Evolutionary conservation across 371 early-diverging fungal species (phyloP).

Genomic region (Mortierella sp.): DNA sequence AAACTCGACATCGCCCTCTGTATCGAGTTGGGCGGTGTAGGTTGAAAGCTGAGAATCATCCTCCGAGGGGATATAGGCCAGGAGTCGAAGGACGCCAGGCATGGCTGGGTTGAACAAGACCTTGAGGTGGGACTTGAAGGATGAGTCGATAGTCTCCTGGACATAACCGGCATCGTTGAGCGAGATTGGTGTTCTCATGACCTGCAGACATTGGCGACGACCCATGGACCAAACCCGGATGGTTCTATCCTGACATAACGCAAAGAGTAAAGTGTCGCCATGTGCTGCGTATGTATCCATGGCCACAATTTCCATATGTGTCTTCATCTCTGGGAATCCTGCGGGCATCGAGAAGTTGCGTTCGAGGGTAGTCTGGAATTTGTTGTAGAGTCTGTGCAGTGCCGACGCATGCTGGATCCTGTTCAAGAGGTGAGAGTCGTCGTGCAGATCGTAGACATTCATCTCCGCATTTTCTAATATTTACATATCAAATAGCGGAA

Average conservation of each 20-base stretch:
- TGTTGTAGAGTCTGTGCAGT: slow-evolving; percentile 34
- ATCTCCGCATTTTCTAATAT: slow-evolving; percentile 40
- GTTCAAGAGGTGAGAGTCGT: slow-evolving; percentile 20
- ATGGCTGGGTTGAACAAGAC: slow-evolving; percentile 41
- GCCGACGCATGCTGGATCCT: slow-evolving; percentile 30
- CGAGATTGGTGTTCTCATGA: slow-evolving; percentile 18
- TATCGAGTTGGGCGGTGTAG: slow-evolving; percentile 35
- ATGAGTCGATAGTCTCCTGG: slow-evolving; percentile 44
- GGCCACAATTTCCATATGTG: slow-evolving; percentile 29
- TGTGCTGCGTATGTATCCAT: slow-evolving; percentile 33
- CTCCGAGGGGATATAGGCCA: slow-evolving; percentile 46
- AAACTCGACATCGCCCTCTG: slow-evolving; percentile 35
- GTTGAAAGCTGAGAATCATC: slow-evolving; percentile 38
- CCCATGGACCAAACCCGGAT: slow-evolving; percentile 46
- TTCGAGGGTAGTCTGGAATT: slow-evolving; percentile 27
- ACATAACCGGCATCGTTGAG: slow-evolving; percentile 41
- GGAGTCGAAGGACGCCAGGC: slow-evolving; percentile 47
- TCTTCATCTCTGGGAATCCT: slow-evolving; percentile 21
- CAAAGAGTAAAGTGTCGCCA: slow-evolving; percentile 41
- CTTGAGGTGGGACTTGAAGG: slow-evolving; percentile 29
- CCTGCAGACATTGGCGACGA: slow-evolving; percentile 45
- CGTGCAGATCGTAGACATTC: slow-evolving; percentile 32
- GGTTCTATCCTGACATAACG: slow-evolving; percentile 42
- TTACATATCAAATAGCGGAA: neutral
- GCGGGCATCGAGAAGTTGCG: slow-evolving; percentile 4